Conservation (phyloP, 1,139 yeast genomes). For the Kodamaea alishanica region DNA sequence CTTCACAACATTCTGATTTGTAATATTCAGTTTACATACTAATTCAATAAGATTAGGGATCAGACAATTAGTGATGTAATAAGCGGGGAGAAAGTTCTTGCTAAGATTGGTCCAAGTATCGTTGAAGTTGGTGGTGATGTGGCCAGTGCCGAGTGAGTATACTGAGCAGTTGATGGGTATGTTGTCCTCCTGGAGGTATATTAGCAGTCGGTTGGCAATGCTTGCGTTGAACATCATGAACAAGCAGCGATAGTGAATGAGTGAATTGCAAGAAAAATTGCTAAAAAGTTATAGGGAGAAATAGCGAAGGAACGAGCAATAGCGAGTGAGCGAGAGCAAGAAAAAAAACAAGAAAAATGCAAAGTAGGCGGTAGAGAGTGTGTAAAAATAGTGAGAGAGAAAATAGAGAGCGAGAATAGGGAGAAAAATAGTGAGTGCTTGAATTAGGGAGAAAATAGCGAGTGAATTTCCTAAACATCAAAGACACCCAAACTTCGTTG, state of each 20-base stretch:
- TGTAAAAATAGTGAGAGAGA: no score
- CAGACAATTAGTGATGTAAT: conserved; percentile 43
- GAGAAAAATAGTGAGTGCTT: no score
- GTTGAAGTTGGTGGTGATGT: conserved; percentile 14
- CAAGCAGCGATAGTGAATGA: no score
- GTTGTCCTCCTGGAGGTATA: conserved; percentile 20
- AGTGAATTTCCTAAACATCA: no score
- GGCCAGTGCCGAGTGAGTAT: conserved; percentile 35
- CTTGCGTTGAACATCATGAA: conserved; percentile 7
- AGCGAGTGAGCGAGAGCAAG: no score
- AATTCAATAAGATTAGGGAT: conserved; percentile 15
- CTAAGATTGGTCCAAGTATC: conserved; percentile 17
- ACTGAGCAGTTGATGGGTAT: conserved; percentile 35
- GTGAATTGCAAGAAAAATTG: background rate
- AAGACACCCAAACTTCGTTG: no score
- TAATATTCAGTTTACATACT: conserved; percentile 8
- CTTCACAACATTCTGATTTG: conserved; percentile 1
- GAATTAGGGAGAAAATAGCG: no score
- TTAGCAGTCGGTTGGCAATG: conserved; percentile 21
- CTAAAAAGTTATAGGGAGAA: no score
- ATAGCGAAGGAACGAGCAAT: no score
- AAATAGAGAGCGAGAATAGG: no score
- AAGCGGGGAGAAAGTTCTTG: conserved; percentile 33
- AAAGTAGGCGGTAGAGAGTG: no score
- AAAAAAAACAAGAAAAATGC: no score